Evolutionary conservation across 192 early-diverging fungal genomes (phyloP), one percentile per base, ranked within the genome.

Genomic region (Coemansia sp.): DNA sequence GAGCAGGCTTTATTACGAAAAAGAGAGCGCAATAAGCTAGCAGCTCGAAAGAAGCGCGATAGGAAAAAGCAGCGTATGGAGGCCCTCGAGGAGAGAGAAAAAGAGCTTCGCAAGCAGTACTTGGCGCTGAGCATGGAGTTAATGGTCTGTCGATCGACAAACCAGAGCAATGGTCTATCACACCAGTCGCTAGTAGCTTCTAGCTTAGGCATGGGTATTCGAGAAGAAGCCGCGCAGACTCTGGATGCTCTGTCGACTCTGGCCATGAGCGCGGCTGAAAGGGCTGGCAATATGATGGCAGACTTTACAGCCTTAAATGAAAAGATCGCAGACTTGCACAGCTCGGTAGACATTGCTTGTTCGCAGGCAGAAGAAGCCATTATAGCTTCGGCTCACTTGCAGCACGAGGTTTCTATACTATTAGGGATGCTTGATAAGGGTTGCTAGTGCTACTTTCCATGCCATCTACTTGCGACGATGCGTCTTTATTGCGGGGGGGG

Each of bases 61-160:
- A 71, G 76, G 48, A 79, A 73, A 34, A 79, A 79, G 68, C 67
- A 79, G 58, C 63, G 71, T 0, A 54, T 79, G 3, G 71, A 73
- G 40, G 65, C 49, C 5, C 65, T 79, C 0, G 76, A 79, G 48
- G 32, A 38, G 33, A 71, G 65, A 40, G 68, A 79, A 56, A 51
- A 36, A 28, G 62, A 64, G 17, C 76, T 79, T n/a, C 60, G 62
- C 28, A 60, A 64, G 28, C 55, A 50, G 18, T 60, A 68, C 5
- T 59, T 56, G 25, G 56, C 52, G 10, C 58, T 80, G 20, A 52
- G 61, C 17, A 66, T 66, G 17, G 72, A 80, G 63, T 51, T 80
- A 18, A 68, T 65, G 11, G 51, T 69, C 32, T 68, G 1, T 10
- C 67, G 45, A 58, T 48, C 51, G 3, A 51, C 66, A 59, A 42